These are phyloP conservation scores for Neurospora sp. DNA, from an alignment of 495 filamentous ascomycete species.

Conservation along the genomic window DNA sequence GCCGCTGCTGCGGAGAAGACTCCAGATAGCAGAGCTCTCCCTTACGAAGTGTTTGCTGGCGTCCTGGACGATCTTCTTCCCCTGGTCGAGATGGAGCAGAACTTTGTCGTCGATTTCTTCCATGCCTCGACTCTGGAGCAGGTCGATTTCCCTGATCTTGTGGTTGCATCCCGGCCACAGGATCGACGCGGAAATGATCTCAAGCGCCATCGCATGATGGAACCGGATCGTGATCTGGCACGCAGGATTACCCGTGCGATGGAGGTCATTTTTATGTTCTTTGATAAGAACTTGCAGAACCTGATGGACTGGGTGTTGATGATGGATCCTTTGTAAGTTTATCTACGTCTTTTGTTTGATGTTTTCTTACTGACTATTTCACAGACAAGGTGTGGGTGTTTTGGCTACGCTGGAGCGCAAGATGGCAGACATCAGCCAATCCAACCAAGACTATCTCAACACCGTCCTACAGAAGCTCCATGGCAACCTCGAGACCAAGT, in stretches of 20 bases:
- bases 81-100: conserved; percentile 82
- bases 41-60: conserved; percentile 76
- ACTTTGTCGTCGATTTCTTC: conserved; percentile 90
- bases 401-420: conserved; percentile 69
- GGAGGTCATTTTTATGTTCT: conserved; percentile 76
- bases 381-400: conserved; percentile 79
- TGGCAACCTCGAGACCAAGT: conserved; percentile 61
- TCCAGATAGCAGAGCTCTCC: conserved; percentile 55
- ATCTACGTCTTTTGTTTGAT: background rate
- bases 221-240: conserved; percentile 75
- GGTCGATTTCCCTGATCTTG: conserved; percentile 71
- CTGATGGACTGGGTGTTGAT: conserved; percentile 75
- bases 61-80: conserved; percentile 67
- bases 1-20: conserved; percentile 49
- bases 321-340: conserved; percentile 69
- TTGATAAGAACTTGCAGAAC: conserved; percentile 66
- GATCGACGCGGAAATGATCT: conserved; percentile 58
- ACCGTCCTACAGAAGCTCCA: conserved; percentile 71
- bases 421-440: conserved; percentile 67
- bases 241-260: conserved; percentile 70
- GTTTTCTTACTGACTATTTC: background rate
- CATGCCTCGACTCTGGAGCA: conserved; percentile 70
- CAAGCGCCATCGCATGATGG: conserved; percentile 59
- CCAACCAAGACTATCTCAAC: conserved; percentile 83
- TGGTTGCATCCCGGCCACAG: conserved; percentile 55